phyloP scores from a whole-genome alignment of 1,284 basidiomycete species.

The Ustilago curta region DNA sequence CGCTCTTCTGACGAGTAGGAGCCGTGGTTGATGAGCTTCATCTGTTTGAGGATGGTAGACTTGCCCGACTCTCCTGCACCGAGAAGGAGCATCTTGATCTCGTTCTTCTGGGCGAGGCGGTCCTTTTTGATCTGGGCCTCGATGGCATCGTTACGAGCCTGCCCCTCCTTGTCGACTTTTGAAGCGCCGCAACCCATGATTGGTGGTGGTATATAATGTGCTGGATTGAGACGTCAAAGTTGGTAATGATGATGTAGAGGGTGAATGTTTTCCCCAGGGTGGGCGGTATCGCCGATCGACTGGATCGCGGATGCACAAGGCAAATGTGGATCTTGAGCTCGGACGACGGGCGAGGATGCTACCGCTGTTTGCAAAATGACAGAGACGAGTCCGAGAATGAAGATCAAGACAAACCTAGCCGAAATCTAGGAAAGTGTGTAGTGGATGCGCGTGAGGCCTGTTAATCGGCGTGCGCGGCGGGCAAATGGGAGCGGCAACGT shows the following conservation, averaged over 20 bases:
- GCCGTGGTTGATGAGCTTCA: conserved; percentile 70
- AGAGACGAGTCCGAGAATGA: background rate
- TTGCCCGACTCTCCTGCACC: conserved; percentile 70
- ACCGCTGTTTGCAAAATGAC: background rate
- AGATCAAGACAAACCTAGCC: background rate
- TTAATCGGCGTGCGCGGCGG: background rate
- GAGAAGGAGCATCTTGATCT: conserved; percentile 76
- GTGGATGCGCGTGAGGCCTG: background rate
- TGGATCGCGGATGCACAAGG: background rate
- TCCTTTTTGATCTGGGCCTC: conserved; percentile 94
- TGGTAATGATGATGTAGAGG: background rate
- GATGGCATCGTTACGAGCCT: conserved; percentile 83
- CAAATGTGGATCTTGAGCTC: background rate
- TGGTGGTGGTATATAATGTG: background rate
- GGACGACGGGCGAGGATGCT: background rate
- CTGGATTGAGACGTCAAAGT: background rate
- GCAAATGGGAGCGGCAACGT: conserved; percentile 3
- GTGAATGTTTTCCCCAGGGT: background rate
- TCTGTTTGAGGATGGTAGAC: conserved; percentile 69
- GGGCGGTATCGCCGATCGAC: background rate
- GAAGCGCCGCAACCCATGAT: conserved; percentile 60
- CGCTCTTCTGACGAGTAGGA: conserved; percentile 90
- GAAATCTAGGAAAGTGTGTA: background rate
- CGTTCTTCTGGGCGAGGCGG: conserved; percentile 89
- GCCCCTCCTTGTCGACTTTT: conserved; percentile 64